Evolutionary conservation across 306 rosid genomes (phyloP), one percentile per base, ranked within the genome.

Genomic region (Citrullus mucosospermus): DNA sequence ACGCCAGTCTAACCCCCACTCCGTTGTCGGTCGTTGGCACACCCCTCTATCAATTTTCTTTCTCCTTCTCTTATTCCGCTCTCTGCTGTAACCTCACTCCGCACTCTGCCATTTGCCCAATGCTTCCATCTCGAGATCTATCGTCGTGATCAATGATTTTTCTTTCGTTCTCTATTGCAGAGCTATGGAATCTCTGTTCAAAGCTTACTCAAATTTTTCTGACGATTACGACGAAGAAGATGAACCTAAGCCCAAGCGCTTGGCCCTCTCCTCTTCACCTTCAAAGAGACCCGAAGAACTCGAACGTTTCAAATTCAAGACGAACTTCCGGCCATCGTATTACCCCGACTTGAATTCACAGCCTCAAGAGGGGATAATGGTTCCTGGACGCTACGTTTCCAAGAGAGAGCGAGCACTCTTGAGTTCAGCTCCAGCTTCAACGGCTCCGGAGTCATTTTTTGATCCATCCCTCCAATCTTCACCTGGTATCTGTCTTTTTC

Each of bases 321-420:
- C 76, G 36, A 10, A 15, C 4, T 41, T 18, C 16, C 25, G 51
- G 34, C 75, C 81, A 14, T 48, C 22, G 56, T 69, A 78, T 14
- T 32, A 8, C 77, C 16, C 81, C 28, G 73, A 53, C 78, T 79
- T 50, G 65, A 39, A 72, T 50, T 48, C 83, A 61, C 34, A 39
- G 57, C 76, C 34, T 81, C 84, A 53, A 14, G 13, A 17, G 18
- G 83, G 79, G 41, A n/a, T 84, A 80, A 83, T 80, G 75, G 79
- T 90, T 81, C 80, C 96, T 9, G 95, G 96, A 14, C 83, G 89
- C 65, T 92, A 92, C 81, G 66, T 94, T 70, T 94, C 98, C 51
- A 92, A 94, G 85, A 88, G 96, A 81, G 90, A 94, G 84, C 85
- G 96, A 46, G 87, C 95, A 9, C 83, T 84, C 16, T 53, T 83